Percentiles rank a stretch among this genome's conserved stretches.
Conservation (phyloP, 1,139 yeast genomes). For the Nematodospora anomalae region DNA sequence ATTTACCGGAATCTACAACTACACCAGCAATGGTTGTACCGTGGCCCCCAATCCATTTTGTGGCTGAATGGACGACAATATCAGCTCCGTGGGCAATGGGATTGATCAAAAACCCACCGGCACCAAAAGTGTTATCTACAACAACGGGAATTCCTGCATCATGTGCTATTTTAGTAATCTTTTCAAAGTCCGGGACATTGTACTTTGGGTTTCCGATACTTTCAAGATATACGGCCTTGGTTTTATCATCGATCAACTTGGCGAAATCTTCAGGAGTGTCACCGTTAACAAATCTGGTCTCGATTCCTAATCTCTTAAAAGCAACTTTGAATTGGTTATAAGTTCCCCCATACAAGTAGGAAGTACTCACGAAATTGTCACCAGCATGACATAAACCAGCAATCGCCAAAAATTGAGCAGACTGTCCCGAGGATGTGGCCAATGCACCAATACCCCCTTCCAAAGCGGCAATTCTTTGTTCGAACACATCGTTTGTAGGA, state of each 20-base stretch:
- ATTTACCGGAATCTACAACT: constrained; percentile 84
- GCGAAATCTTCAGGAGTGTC: constrained; percentile 71
- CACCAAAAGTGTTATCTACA: constrained; percentile 97
- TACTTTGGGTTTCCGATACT: constrained; percentile 93
- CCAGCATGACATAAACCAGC: constrained; percentile 84
- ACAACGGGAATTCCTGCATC: constrained; percentile 87
- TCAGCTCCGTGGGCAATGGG: constrained; percentile 92
- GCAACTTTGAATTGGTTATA: constrained; percentile 93
- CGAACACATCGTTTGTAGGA: constrained; percentile 91
- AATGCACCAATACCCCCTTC: constrained; percentile 92
- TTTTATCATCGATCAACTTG: constrained; percentile 71
- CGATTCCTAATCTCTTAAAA: constrained; percentile 84
- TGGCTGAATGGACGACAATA: constrained; percentile 84
- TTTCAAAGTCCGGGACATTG: constrained; percentile 89
- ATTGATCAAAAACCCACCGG: constrained; percentile 85
- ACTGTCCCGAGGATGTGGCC: constrained; percentile 93
- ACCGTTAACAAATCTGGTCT: constrained; percentile 79
- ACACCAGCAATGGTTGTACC: constrained; percentile 96
- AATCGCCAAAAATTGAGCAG: constrained; percentile 87
- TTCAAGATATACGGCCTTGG: constrained; percentile 88
- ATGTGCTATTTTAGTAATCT: constrained; percentile 75
- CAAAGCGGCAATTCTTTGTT: constrained; percentile 86
- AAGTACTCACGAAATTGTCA: constrained; percentile 83
- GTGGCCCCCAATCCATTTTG: constrained; percentile 98
- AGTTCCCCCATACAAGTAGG: constrained; percentile 95